Evolutionary conservation across 148 eudicot species (phyloP).

Genomic region (Rhododendron henanense): DNA sequence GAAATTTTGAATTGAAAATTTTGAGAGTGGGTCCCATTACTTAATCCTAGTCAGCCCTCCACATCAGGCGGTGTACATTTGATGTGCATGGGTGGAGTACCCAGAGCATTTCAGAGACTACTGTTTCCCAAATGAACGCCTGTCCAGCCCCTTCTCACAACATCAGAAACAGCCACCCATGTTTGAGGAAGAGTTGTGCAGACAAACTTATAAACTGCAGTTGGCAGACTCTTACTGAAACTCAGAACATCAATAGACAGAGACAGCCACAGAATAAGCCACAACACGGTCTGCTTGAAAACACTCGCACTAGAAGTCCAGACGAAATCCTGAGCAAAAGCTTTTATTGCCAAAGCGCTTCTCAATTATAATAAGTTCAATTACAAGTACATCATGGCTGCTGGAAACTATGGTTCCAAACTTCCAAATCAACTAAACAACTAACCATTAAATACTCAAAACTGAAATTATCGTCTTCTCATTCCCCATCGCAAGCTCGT

Average conservation of each 20-base stretch:
- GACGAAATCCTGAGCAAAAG: neutral
- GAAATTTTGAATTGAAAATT: too few relatives aligned
- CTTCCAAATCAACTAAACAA: neutral
- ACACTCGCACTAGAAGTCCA: neutral
- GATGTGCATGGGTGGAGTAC: too few relatives aligned
- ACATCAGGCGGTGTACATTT: too few relatives aligned
- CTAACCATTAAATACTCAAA: neutral
- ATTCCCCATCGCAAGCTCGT: constrained; percentile 1
- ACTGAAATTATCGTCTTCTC: neutral
- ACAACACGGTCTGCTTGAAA: neutral
- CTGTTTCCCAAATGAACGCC: too few relatives aligned
- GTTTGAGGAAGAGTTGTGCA: neutral
- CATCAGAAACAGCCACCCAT: neutral
- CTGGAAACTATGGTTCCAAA: neutral
- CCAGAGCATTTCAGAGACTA: too few relatives aligned
- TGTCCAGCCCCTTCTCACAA: neutral
- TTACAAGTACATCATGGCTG: constrained; percentile 6
- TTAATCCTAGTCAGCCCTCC: too few relatives aligned
- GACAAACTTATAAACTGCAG: neutral
- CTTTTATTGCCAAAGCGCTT: neutral
- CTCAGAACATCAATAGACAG: neutral
- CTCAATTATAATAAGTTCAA: neutral
- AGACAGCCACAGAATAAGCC: neutral
- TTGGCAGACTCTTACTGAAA: neutral
- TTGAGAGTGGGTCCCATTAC: too few relatives aligned